A percentile compares a stretch with the other conserved stretches of the same genome.
Conservation (phyloP, 2,329 filamentous ascomycete genomes). For the Aureobasidium zeae region DNA sequence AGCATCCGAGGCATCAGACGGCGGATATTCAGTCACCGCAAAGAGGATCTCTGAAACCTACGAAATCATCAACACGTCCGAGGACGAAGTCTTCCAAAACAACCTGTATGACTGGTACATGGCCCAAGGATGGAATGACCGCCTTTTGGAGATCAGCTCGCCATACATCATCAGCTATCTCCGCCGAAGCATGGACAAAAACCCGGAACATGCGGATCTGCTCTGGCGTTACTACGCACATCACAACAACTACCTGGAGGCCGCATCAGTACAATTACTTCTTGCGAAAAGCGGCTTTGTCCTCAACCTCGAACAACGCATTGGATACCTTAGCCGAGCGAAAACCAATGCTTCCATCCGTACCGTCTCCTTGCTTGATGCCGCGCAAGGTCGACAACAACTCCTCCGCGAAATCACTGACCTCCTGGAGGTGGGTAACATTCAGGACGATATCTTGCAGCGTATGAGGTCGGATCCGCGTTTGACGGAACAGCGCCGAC, state of each 20-base stretch:
- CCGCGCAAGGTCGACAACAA: constrained; percentile 59
- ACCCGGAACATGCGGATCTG: constrained; percentile 74
- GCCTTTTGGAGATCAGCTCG: constrained; percentile 75
- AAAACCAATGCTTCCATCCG: constrained; percentile 86
- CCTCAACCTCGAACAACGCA: constrained; percentile 72
- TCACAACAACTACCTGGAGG: constrained; percentile 72
- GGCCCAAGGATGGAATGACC: constrained; percentile 70
- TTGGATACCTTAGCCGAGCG: constrained; percentile 81
- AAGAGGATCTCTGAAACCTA: constrained; percentile 84
- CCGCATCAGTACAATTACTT: constrained; percentile 74
- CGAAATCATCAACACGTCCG: constrained; percentile 74
- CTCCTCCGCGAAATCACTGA: constrained; percentile 77
- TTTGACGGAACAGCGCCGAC: constrained; percentile 53
- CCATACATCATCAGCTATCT: constrained; percentile 81
- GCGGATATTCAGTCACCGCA: constrained; percentile 62
- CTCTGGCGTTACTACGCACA: constrained; percentile 89
- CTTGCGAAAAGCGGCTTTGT: constrained; percentile 75
- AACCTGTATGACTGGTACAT: constrained; percentile 99
- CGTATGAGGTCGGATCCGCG: constrained; percentile 65
- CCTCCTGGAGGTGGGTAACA: constrained; percentile 82
- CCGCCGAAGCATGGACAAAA: constrained; percentile 60
- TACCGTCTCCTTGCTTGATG: constrained; percentile 58
- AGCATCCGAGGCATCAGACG: constrained; percentile 64
- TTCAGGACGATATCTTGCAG: constrained; percentile 84
- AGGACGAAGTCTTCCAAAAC: constrained; percentile 90